These are phyloP conservation scores for Cryptomeria japonica DNA, from an alignment of 75 land plant species.

Conservation along the genomic window DNA sequence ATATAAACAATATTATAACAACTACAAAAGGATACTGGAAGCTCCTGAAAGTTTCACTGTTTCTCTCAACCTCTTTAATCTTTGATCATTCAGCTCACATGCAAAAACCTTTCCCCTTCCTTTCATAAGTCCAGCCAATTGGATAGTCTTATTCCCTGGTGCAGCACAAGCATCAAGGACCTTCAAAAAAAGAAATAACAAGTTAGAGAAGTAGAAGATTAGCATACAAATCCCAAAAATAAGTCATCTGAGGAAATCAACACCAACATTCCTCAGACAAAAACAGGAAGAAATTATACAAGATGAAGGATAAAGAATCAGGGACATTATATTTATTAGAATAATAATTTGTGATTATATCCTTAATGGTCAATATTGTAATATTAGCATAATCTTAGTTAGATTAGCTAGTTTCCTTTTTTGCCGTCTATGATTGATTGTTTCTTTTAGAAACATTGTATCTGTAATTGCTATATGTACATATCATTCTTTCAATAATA, in stretches of 20 bases:
- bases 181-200: conserved; percentile 30
- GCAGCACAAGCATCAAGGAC: conserved; percentile 98
- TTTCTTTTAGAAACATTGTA: too few relatives aligned
- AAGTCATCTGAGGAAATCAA: not conserved
- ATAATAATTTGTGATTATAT: too few relatives aligned
- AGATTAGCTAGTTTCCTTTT: too few relatives aligned
- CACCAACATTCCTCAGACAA: too few relatives aligned
- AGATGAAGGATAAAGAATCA: not conserved
- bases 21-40: conserved; percentile 72
- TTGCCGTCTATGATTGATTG: too few relatives aligned
- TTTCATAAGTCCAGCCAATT: conserved; percentile 88
- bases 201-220: not conserved
- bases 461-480: too few relatives aligned
- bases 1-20: not conserved
- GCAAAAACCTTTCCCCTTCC: conserved; percentile 81
- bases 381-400: too few relatives aligned
- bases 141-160: conserved; percentile 97
- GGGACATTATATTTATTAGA: not conserved
- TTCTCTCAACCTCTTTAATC: conserved; percentile 49
- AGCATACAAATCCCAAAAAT: not conserved
- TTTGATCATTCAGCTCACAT: conserved; percentile 72
- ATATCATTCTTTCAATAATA: too few relatives aligned
- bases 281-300: not conserved
- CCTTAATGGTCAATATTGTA: too few relatives aligned
- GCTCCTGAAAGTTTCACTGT: conserved; percentile 84